A percentile compares a stretch with the other conserved stretches of the same genome.
phyloP scores from a whole-genome alignment of 164 flowering plant genomes.

The Aristolochia fimbriata region DNA sequence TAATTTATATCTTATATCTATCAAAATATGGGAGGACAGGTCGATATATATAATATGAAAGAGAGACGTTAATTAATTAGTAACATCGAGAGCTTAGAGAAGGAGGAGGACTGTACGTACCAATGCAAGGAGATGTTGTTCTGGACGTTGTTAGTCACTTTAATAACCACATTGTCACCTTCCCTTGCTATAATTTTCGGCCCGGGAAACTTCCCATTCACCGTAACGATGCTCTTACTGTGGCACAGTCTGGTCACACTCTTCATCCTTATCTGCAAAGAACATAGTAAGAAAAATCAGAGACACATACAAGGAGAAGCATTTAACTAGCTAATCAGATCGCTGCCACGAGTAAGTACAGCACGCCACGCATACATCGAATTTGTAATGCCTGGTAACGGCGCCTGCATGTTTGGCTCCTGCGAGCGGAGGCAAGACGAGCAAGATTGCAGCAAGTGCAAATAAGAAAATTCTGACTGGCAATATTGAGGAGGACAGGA shows the following conservation, averaged over 20 bases:
- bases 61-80: no score
- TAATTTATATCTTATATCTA: no score
- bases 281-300: background rate
- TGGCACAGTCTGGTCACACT: conserved; percentile 18
- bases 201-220: conserved; percentile 23
- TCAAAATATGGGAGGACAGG: no score
- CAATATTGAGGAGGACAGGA: background rate
- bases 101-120: conserved; percentile 11
- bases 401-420: conserved; percentile 2
- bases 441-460: conserved; percentile 1
- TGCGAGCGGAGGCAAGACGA: conserved; percentile 3
- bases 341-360: background rate
- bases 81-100: background rate
- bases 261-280: conserved; percentile 11
- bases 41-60: no score
- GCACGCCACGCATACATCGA: conserved; percentile 7
- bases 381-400: conserved; percentile 12
- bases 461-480: background rate
- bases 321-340: no score
- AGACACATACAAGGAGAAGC: background rate
- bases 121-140: conserved; percentile 28
- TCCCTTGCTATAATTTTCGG: conserved; percentile 24
- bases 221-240: conserved; percentile 16
- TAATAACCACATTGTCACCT: conserved; percentile 25
- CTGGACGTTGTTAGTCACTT: conserved; percentile 25